Evolutionary conservation across 805 yeast species (phyloP), one percentile per base, ranked within the genome.

Genomic region (Spathaspora arborariae): DNA sequence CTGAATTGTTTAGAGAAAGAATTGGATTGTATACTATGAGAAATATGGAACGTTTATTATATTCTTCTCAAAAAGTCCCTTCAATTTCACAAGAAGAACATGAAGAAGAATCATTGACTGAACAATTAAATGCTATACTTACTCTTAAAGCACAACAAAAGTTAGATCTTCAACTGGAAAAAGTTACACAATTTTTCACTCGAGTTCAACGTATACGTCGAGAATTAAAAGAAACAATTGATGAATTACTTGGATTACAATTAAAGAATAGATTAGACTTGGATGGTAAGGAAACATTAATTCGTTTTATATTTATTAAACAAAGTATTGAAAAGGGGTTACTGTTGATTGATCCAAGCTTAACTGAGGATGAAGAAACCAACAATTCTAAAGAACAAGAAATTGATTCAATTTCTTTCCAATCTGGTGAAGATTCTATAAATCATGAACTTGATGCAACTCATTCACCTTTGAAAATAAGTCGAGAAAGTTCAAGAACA

Each of bases 11-110:
- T 52, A 81, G 79, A 56, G 86, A 89, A 37, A 78, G 82, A 56
- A 78, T 90, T 48, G 94, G 95, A 1, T 74, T 87, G 39, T 82
- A 85, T 55, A 79, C 94, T 41, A 83, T 91, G 84, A 78, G 85
- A 56, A 91, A 91, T 62, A 84, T 90, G 84, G 89, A 85, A 55
- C 55, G 67, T 19, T 71, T 76, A 44, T 65, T 84, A 45, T 73
- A 75, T 47, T 62, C 59, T 37, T 51, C 67, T 67, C 86, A 77
- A 33, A 64, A 59, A 35, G 45, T 44, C 3, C 35, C 42, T 16
- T n/a, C 43, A 7, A 20, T 35, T n/a, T 39, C 45, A 10, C 36
- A 47, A 19, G 47, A 39, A 9, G 20, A 41, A 2, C 48, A 49
- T 8, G 51, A 53, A 5, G 19, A 44, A 11, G 49, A 46, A 20